phyloP scores from a whole-genome alignment of 148 eudicot species.

The Bassia scoparia region DNA sequence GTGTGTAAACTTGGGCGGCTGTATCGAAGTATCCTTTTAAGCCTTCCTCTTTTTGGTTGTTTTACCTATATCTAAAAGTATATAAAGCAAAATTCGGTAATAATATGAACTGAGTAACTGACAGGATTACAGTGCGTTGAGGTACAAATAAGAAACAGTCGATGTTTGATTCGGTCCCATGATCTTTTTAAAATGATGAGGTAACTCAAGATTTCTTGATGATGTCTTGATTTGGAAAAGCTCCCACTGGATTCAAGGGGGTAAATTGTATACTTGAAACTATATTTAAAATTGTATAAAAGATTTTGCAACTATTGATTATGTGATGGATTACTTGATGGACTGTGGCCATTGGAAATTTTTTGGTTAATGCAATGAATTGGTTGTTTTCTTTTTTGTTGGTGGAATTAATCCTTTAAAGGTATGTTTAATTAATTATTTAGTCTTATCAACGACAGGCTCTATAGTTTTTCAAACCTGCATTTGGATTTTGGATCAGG shows the following conservation, averaged over 20 bases:
- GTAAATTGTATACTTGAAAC: neutral
- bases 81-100: neutral
- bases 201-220: conserved; percentile 6
- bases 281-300: neutral
- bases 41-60: neutral
- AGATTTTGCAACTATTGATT: conserved; percentile 4
- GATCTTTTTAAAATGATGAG: neutral
- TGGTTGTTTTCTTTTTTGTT: neutral
- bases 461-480: neutral
- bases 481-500: conserved; percentile 45
- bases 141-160: neutral
- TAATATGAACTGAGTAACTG: neutral
- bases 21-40: neutral
- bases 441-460: conserved; percentile 1
- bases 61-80: neutral
- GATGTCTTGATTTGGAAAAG: conserved; percentile 9
- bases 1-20: neutral
- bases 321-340: conserved; percentile 4
- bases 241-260: conserved; percentile 14
- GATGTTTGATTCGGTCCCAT: neutral
- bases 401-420: neutral
- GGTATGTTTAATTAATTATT: neutral
- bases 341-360: neutral
- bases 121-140: neutral
- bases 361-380: neutral